Conservation (phyloP, 2,329 filamentous ascomycete species). For the Phialophora chinensis region DNA sequence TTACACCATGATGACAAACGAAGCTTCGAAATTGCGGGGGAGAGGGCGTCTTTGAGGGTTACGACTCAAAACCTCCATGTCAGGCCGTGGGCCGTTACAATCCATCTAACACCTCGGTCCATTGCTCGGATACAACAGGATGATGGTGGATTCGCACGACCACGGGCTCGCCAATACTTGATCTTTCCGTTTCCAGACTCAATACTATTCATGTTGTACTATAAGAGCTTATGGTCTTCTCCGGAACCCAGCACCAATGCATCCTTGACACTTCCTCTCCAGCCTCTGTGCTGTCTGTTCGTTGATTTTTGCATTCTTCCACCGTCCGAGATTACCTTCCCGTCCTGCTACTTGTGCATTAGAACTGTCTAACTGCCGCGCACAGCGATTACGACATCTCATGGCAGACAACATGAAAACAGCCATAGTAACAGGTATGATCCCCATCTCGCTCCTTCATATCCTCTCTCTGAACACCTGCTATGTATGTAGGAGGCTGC, state of each 20-base stretch:
- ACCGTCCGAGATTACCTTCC: background rate
- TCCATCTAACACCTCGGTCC: background rate
- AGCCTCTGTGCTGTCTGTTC: background rate
- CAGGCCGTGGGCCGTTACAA: background rate
- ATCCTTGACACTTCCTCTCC: background rate
- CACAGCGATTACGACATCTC: background rate
- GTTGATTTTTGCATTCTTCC: background rate
- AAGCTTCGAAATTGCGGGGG: background rate
- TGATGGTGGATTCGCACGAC: background rate
- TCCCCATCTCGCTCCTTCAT: background rate
- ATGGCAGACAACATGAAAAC: slow-evolving; percentile 21
- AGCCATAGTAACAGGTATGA: slow-evolving; percentile 28
- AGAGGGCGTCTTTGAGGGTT: background rate
- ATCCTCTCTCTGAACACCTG: slow-evolving; percentile 1
- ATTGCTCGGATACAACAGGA: background rate
- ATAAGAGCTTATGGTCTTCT: background rate
- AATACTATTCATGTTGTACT: background rate
- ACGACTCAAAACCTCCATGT: background rate
- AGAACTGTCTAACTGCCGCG: background rate
- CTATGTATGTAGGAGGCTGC: slow-evolving; percentile 54
- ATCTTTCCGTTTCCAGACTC: background rate
- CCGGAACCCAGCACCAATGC: background rate
- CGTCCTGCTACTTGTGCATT: background rate
- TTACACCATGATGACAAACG: background rate
- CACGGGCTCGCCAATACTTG: background rate